phyloP scores from a whole-genome alignment of 139 green algal species.

The Tetraselmis striata region DNA sequence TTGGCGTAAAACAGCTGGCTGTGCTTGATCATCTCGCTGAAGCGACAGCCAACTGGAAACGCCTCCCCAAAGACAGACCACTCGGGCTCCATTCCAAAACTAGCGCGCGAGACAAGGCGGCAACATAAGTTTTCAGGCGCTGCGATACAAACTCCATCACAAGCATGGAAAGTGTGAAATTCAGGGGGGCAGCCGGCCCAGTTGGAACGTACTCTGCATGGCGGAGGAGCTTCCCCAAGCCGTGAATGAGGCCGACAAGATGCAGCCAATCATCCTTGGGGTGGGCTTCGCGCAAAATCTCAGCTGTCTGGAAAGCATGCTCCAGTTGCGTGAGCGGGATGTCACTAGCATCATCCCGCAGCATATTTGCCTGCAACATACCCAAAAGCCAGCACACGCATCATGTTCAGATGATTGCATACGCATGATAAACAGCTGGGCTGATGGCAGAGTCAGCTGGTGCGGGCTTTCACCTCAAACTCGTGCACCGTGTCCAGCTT shows the following conservation, averaged over 20 bases:
- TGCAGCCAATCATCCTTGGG: constrained; percentile 76
- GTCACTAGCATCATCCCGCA: constrained; percentile 20
- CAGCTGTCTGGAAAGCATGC: constrained; percentile 66
- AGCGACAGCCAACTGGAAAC: constrained; percentile 80
- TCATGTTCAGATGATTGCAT: no score
- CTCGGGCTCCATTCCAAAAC: constrained; percentile 69
- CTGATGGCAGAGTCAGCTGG: no score
- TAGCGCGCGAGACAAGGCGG: no score
- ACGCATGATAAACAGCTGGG: no score
- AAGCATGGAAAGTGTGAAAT: background rate
- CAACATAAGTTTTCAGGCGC: no score
- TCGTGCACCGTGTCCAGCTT: constrained; percentile 58
- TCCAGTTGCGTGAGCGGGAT: constrained; percentile 52
- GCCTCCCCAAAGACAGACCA: constrained; percentile 80
- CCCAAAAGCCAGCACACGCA: background rate
- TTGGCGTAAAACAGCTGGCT: constrained; percentile 60
- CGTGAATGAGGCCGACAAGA: constrained; percentile 72
- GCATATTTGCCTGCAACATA: background rate
- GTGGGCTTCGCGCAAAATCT: constrained; percentile 48
- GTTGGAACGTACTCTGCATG: constrained; percentile 27
- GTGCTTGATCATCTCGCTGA: constrained; percentile 46
- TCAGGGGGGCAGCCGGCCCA: background rate
- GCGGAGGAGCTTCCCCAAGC: constrained; percentile 77
- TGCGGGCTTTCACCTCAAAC: constrained; percentile 42
- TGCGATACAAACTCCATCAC: no score